Evolutionary conservation across 768 basidiomycete species (phyloP).

Genomic region (Amanita polypyramis): DNA sequence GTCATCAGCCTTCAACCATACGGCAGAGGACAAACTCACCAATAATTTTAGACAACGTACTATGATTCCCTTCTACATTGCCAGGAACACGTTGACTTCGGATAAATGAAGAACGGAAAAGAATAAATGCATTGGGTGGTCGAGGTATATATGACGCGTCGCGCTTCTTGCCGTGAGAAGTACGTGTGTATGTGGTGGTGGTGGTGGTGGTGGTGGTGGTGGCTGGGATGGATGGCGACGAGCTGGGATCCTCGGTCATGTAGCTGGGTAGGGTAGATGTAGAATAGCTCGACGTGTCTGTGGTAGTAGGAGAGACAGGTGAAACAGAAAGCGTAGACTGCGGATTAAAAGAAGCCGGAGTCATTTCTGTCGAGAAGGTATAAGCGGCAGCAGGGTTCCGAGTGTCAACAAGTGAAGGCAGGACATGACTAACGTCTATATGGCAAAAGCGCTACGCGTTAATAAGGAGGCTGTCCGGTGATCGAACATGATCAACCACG

Average conservation of each 20-base stretch:
- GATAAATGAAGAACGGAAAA: constrained; percentile 75
- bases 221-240: constrained; percentile 12
- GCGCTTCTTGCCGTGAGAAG: constrained; percentile 50
- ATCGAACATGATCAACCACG: constrained; percentile 15
- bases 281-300: constrained; percentile 4
- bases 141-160: constrained; percentile 72
- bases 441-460: constrained; percentile 13
- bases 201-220: constrained; percentile 18
- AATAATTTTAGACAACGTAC: constrained; percentile 73
- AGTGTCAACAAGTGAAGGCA: constrained; percentile 45
- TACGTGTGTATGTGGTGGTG: constrained; percentile 20
- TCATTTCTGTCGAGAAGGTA: constrained; percentile 56
- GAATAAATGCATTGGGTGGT: constrained; percentile 79
- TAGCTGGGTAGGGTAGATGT: neutral
- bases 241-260: neutral
- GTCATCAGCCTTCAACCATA: constrained; percentile 3
- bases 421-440: constrained; percentile 18
- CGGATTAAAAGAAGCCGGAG: constrained; percentile 34
- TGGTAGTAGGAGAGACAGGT: constrained; percentile 20
- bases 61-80: constrained; percentile 72
- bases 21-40: constrained; percentile 30
- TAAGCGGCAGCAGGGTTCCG: constrained; percentile 42
- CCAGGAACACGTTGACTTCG: constrained; percentile 62
- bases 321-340: constrained; percentile 14
- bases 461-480: constrained; percentile 11